Conservation (phyloP, 2,329 filamentous ascomycete genomes). For the Aureobasidium subglaciale region DNA sequence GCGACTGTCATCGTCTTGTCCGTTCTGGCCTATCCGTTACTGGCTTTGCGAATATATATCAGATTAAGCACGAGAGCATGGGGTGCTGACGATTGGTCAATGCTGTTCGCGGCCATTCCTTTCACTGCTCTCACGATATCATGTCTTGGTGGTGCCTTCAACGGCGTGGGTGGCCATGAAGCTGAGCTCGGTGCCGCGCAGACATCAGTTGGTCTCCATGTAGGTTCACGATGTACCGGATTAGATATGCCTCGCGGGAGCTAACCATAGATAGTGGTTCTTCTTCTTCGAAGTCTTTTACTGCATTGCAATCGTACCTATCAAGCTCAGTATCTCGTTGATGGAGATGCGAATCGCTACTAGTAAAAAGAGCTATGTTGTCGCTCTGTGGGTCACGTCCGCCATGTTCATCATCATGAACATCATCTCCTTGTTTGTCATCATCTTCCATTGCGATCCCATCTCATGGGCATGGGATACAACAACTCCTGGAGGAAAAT, state of each 20-base stretch:
- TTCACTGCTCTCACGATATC: conserved; percentile 25
- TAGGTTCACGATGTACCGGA: conserved; percentile 11
- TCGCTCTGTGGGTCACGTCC: conserved; percentile 26
- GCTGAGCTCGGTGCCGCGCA: conserved; percentile 19
- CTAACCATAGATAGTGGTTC: conserved; percentile 27
- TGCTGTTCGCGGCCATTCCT: conserved; percentile 17
- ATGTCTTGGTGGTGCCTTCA: conserved; percentile 26
- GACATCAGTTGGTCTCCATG: conserved; percentile 21
- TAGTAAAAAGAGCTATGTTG: conserved; percentile 23
- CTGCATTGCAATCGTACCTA: conserved; percentile 30
- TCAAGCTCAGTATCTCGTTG: conserved; percentile 32
- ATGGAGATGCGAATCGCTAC: conserved; percentile 31
- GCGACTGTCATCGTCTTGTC: conserved; percentile 12
- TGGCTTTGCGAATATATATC: conserved; percentile 9
- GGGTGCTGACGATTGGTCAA: conserved; percentile 12
- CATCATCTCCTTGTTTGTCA: conserved; percentile 29
- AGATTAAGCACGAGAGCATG: conserved; percentile 12
- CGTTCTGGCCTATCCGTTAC: not conserved
- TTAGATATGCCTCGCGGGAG: not conserved
- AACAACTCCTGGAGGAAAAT: conserved; percentile 23
- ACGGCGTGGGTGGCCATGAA: conserved; percentile 28
- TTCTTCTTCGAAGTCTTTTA: conserved; percentile 34
- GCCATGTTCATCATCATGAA: conserved; percentile 27
- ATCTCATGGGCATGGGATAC: conserved; percentile 27
- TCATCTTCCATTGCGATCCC: conserved; percentile 32